Conservation (phyloP, 2,329 filamentous ascomycete species). For the Phialophora expanda region DNA sequence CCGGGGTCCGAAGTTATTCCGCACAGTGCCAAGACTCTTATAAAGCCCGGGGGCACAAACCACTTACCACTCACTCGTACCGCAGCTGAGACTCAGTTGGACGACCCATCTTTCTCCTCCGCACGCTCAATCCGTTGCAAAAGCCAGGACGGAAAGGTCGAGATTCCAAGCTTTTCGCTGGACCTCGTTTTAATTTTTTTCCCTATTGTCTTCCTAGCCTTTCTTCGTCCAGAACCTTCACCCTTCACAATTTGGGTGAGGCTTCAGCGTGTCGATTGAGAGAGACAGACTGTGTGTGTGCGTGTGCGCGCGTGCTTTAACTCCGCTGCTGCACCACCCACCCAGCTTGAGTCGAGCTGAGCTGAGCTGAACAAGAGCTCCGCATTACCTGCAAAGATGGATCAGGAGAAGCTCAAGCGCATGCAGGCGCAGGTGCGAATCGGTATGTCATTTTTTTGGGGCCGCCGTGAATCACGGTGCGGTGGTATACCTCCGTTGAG, state of each 20-base stretch:
- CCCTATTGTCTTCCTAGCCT: neutral
- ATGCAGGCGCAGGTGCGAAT: conserved; percentile 71
- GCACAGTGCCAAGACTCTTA: neutral
- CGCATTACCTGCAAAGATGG: conserved; percentile 56
- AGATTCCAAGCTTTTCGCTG: conserved; percentile 1
- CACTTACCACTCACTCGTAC: neutral
- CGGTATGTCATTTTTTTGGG: conserved; percentile 61
- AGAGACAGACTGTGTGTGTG: neutral
- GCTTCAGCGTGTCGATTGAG: neutral
- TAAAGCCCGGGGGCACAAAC: neutral
- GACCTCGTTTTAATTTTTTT: neutral
- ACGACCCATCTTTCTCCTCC: neutral
- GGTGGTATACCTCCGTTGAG: neutral
- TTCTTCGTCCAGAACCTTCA: neutral
- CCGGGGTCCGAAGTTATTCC: neutral
- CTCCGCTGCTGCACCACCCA: neutral
- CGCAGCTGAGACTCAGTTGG: neutral
- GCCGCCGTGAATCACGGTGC: neutral
- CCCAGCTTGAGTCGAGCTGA: conserved; percentile 11
- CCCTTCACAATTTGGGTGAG: neutral
- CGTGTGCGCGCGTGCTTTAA: neutral
- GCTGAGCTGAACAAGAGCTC: conserved; percentile 23
- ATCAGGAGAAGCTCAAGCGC: conserved; percentile 69
- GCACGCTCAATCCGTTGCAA: neutral
- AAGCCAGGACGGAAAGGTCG: neutral